phyloP scores from a whole-genome alignment of 257 asterid genomes.

The Scutellaria baicalensis region DNA sequence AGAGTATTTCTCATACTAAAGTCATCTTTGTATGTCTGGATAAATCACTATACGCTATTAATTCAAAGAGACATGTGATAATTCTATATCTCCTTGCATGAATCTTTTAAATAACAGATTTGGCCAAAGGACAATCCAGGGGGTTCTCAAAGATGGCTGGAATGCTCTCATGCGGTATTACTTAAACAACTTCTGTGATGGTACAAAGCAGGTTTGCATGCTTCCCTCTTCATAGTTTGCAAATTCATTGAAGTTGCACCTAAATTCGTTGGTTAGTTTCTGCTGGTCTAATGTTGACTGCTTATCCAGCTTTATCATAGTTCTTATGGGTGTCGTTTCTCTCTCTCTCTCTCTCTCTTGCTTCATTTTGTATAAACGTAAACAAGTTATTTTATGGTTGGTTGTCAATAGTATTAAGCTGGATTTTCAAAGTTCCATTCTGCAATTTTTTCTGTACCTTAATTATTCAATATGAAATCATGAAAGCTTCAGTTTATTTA shows the following conservation, averaged over 20 bases:
- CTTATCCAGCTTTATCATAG: not conserved
- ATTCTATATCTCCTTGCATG: not conserved
- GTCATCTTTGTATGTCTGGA: not conserved
- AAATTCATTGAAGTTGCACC: not conserved
- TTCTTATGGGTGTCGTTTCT: not conserved
- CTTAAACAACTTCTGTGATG: slow-evolving; percentile 91
- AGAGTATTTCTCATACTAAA: not conserved
- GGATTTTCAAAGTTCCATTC: not conserved
- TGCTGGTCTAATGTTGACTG: not conserved
- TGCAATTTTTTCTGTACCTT: not conserved
- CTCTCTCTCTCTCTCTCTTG: not conserved
- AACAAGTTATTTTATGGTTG: not conserved
- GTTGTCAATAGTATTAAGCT: not conserved
- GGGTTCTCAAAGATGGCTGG: slow-evolving; percentile 74
- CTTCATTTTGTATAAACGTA: not conserved
- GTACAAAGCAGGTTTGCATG: slow-evolving; percentile 85
- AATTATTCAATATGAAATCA: not conserved
- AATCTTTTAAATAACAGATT: slow-evolving; percentile 32
- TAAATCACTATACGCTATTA: not conserved
- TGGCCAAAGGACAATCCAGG: slow-evolving; percentile 82
- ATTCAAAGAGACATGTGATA: not conserved
- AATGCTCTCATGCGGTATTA: slow-evolving; percentile 94
- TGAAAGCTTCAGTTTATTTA: not conserved
- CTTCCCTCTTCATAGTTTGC: slow-evolving; percentile 16
- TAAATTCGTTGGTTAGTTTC: not conserved